Conservation (phyloP, 2,329 filamentous ascomycete genomes). For the Trichoderma cornu-damae region DNA sequence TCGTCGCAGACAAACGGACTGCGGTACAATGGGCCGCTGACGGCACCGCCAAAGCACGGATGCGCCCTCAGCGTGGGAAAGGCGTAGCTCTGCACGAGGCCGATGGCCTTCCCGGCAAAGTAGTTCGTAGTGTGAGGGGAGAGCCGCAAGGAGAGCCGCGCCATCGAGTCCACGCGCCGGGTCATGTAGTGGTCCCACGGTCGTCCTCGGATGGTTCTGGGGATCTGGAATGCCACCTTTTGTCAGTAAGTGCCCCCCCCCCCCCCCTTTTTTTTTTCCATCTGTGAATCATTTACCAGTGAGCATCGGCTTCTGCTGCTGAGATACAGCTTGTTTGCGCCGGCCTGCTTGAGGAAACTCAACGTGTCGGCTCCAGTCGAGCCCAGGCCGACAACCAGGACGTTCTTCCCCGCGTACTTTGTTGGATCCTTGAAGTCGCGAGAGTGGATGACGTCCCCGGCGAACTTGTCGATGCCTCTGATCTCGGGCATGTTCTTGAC, state of each 20-base stretch:
- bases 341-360: constrained; percentile 29
- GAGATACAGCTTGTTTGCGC: constrained; percentile 37
- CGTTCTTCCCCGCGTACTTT: constrained; percentile 38
- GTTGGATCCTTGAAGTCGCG: constrained; percentile 32
- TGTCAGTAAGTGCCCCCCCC: no score
- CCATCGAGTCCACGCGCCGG: constrained; percentile 2
- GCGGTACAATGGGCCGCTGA: constrained; percentile 23
- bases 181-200: constrained; percentile 14
- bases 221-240: background rate
- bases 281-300: constrained; percentile 22
- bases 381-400: constrained; percentile 43
- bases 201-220: constrained; percentile 3
- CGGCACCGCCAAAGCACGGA: background rate
- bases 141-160: background rate
- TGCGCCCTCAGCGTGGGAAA: constrained; percentile 9
- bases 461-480: constrained; percentile 36
- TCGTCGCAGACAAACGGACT: constrained; percentile 29
- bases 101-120: constrained; percentile 11
- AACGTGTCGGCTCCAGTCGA: constrained; percentile 32
- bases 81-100: constrained; percentile 4
- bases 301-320: constrained; percentile 36
- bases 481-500: constrained; percentile 33
- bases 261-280: no score
- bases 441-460: constrained; percentile 38
- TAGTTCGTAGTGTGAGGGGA: constrained; percentile 9